Percentiles rank a stretch among this genome's conserved stretches.
These are phyloP conservation scores for Hypoxylon rickii DNA, from an alignment of 495 filamentous ascomycete species.

Conservation along the genomic window DNA sequence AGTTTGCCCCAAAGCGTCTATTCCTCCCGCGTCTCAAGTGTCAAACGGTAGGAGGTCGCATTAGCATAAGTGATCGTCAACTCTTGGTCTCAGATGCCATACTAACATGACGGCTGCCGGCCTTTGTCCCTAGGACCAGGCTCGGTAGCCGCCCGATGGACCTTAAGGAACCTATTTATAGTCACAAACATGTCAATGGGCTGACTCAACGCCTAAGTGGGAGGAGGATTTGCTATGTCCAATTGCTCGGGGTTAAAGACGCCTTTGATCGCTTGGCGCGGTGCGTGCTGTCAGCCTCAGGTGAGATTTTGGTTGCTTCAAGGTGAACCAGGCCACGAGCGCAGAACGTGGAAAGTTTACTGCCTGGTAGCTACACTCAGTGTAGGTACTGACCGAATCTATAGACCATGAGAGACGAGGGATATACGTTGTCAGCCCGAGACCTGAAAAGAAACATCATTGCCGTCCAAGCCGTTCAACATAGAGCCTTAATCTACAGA, in stretches of 20 bases:
- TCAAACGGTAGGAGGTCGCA: neutral
- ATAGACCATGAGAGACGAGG: neutral
- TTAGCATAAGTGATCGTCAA: neutral
- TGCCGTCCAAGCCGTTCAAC: too few species aligned
- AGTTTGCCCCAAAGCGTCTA: neutral
- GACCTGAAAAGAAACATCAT: too few species aligned
- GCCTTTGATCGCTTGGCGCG: neutral
- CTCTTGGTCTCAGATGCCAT: neutral
- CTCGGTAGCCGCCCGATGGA: conserved; percentile 1
- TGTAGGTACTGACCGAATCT: neutral
- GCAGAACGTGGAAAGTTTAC: neutral
- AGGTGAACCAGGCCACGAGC: conserved; percentile 7
- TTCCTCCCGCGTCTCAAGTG: neutral
- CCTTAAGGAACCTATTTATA: conserved; percentile 17
- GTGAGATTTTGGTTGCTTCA: conserved; percentile 3
- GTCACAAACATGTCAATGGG: neutral
- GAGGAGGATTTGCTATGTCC: neutral
- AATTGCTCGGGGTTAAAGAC: neutral
- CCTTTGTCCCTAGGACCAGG: too few species aligned
- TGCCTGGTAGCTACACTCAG: neutral
- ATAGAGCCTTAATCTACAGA: too few species aligned
- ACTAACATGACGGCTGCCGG: neutral
- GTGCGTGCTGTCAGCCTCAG: conserved; percentile 21
- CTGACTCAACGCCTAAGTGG: conserved; percentile 10
- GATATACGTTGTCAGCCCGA: too few species aligned